Evolutionary conservation across 225 moss, liverwort and hornwort genomes (phyloP).

Genomic region (Pseudoscleropodium purum): DNA sequence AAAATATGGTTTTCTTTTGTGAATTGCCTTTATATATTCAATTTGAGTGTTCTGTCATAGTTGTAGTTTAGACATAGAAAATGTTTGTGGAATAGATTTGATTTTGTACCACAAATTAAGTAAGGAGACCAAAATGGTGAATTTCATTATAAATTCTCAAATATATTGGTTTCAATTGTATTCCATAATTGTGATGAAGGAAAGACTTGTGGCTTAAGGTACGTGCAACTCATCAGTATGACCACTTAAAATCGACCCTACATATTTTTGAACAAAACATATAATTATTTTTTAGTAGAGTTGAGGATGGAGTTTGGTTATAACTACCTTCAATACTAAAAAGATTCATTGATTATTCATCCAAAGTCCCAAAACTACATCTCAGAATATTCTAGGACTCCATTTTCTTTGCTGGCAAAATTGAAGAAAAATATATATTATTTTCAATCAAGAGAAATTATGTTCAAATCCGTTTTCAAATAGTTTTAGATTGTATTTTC

Average conservation of each 20-base stretch:
- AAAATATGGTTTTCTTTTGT: not conserved
- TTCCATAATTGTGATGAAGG: not conserved
- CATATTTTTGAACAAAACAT: too few species aligned
- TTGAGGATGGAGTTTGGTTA: not conserved
- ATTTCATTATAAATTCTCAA: too few species aligned
- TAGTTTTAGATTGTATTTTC: not conserved
- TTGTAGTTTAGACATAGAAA: not conserved
- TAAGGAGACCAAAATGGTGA: too few species aligned
- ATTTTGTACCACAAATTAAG: too few species aligned
- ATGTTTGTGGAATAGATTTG: not conserved
- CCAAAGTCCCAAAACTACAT: not conserved
- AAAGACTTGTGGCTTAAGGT: not conserved
- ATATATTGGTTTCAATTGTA: not conserved
- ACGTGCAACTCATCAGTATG: too few species aligned
- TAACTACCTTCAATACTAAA: too few species aligned
- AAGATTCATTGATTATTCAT: not conserved
- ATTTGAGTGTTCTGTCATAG: not conserved
- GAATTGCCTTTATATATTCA: not conserved
- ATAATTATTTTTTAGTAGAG: not conserved
- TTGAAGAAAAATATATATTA: rapidly evolving
- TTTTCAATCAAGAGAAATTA: too few species aligned
- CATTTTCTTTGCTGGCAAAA: rapidly evolving
- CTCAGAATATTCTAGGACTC: not conserved
- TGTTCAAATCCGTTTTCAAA: not conserved
- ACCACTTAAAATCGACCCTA: too few species aligned